Conservation (phyloP, 345 rosid genomes). For the Sisymbrium irio region DNA sequence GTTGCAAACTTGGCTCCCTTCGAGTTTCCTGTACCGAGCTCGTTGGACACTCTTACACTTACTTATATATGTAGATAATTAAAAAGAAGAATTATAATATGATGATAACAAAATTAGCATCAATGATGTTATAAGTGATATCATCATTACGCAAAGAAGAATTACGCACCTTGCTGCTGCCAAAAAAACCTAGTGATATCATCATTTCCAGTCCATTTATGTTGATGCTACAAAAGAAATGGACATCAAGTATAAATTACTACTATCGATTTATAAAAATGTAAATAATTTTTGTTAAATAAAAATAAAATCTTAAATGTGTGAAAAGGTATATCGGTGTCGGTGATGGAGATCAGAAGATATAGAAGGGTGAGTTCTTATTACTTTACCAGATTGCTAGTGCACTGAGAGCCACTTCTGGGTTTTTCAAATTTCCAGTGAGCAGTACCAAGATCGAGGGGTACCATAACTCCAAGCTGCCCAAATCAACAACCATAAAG, state of each 20-base stretch:
- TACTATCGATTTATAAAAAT: no score
- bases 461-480: slow-evolving; percentile 87
- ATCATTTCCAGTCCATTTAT: slow-evolving; percentile 81
- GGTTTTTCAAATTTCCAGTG: slow-evolving; percentile 64
- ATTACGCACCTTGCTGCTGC: slow-evolving; percentile 68
- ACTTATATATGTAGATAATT: no score
- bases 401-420: slow-evolving; percentile 74
- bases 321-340: no score
- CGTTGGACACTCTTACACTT: slow-evolving; percentile 86
- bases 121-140: background rate
- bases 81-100: no score
- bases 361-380: background rate
- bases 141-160: no score
- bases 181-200: slow-evolving; percentile 74
- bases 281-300: no score
- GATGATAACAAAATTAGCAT: no score
- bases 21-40: slow-evolving; percentile 68
- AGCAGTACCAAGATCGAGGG: slow-evolving; percentile 63
- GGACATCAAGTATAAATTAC: no score
- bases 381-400: slow-evolving; percentile 67
- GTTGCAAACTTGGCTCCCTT: slow-evolving; percentile 60
- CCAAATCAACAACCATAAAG: background rate
- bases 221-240: slow-evolving; percentile 52
- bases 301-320: no score
- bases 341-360: no score